phyloP scores from a whole-genome alignment of 352 stramenopile genomes.

The Phytophthora chlamydospora region DNA sequence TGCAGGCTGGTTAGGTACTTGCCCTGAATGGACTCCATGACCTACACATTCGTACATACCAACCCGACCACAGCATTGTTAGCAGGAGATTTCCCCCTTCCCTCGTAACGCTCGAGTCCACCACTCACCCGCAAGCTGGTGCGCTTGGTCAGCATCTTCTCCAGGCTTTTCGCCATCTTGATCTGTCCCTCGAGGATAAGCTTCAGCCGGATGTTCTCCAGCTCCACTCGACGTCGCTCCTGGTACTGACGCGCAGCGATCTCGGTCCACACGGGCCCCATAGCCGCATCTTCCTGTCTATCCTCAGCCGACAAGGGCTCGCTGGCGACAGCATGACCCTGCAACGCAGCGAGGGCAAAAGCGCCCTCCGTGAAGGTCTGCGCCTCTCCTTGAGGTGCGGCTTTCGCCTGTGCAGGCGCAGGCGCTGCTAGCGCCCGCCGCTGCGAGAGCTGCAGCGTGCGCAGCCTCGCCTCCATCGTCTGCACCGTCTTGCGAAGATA shows the following conservation, averaged over 20 bases:
- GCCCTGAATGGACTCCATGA: slow-evolving; percentile 56
- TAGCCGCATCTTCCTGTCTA: slow-evolving; percentile 36
- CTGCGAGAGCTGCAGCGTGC: slow-evolving; percentile 47
- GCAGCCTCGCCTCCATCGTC: slow-evolving; percentile 52
- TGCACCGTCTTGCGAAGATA: slow-evolving; percentile 65
- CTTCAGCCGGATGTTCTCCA: slow-evolving; percentile 66
- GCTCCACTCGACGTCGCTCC: slow-evolving; percentile 50
- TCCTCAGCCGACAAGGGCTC: slow-evolving; percentile 23
- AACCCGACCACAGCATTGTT: slow-evolving; percentile 29
- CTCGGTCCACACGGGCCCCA: slow-evolving; percentile 56
- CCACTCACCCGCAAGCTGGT: slow-evolving; percentile 45
- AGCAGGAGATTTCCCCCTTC: slow-evolving; percentile 18
- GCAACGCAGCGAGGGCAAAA: slow-evolving; percentile 27
- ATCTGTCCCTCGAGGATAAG: slow-evolving; percentile 57
- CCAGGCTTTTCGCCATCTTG: slow-evolving; percentile 57
- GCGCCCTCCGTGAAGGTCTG: slow-evolving; percentile 29
- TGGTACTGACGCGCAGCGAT: slow-evolving; percentile 60
- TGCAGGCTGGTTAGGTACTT: slow-evolving; percentile 48
- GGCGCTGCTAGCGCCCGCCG: slow-evolving; percentile 23
- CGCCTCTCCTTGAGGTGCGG: slow-evolving; percentile 15
- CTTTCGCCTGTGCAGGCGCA: slow-evolving; percentile 24
- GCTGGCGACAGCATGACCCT: slow-evolving; percentile 26
- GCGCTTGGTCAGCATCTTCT: slow-evolving; percentile 63
- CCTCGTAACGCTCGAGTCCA: neutral
- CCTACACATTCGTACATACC: slow-evolving; percentile 37